Evolutionary conservation across 2,329 filamentous ascomycete genomes (phyloP), one percentile per base, ranked within the genome.

Genomic region (Trichothecium roseum): DNA sequence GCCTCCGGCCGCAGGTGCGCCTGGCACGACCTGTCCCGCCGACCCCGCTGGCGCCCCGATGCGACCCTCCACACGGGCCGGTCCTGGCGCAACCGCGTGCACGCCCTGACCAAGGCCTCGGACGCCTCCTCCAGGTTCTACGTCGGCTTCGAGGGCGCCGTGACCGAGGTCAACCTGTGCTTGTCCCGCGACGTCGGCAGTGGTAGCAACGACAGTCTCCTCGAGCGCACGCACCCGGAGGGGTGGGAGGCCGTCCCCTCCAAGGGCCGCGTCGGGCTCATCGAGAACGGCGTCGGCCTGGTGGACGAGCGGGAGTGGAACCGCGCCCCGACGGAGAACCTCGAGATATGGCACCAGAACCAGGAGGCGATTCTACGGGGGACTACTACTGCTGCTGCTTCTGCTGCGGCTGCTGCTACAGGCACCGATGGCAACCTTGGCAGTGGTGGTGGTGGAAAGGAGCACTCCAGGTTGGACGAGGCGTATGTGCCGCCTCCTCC

Each of bases 41-140:
- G 52, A 24, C 51, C 64, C 28, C 62, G 57, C 43, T 68, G 65
- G 52, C 60, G 68, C 0, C 68, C 69, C 2, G 72, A 73, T 43
- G 60, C 58, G 32, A 65, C 59, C 7, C 48, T 69, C 18, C 65
- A 65, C 49, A 51, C 72, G n/a, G 56, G 56, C 3, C 48, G 46
- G 7, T 42, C 52, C 3, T 42, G 49, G 0, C 51, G 52, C 16
- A 51, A 56, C 30, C 45, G 51, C 9, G 44, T 72, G 16, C 68
- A 68, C 51, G 64, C 64, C 8, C 54, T 74, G 1, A 60, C 64
- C 8, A 65, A 66, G 32, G 51, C 63, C 0, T 65, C 64, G 0
- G 65, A 70, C 36, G 32, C 60, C 5, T 65, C 67, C 1, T 58
- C 62, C 4, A 63, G 59, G 7, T 57, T 74, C 30, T 73, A 70